These are phyloP conservation scores for Colletotrichum sidae DNA, from an alignment of 2,329 filamentous ascomycete species.

Conservation along the genomic window DNA sequence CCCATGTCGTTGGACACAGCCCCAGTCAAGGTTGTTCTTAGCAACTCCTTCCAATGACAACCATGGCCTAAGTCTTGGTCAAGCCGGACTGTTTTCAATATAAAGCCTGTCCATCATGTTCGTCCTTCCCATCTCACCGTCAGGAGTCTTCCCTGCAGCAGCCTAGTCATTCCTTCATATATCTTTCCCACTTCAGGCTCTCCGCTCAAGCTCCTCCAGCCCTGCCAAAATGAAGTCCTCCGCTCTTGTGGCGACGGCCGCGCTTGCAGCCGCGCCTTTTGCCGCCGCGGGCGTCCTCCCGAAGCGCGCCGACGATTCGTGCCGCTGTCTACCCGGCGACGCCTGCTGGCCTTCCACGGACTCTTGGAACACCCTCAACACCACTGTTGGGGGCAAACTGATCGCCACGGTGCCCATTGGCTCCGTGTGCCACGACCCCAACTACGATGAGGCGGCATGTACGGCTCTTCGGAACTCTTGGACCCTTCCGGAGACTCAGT, in stretches of 20 bases:
- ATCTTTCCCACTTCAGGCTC: conserved; percentile 18
- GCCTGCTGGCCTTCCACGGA: conserved; percentile 61
- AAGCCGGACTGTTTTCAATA: conserved; percentile 15
- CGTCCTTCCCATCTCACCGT: conserved; percentile 14
- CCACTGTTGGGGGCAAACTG: conserved; percentile 61
- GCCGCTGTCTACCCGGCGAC: conserved; percentile 63
- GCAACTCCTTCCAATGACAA: background rate
- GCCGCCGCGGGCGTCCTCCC: conserved; percentile 27
- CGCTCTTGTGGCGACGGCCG: conserved; percentile 22
- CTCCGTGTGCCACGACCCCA: conserved; percentile 61
- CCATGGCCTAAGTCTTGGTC: background rate
- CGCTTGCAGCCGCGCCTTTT: conserved; percentile 28
- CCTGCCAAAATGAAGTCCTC: conserved; percentile 34
- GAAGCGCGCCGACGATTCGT: conserved; percentile 40
- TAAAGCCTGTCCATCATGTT: conserved; percentile 33
- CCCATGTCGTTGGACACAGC: conserved; percentile 8
- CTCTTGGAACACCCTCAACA: conserved; percentile 64
- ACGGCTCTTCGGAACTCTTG: conserved; percentile 49
- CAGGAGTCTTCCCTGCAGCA: conserved; percentile 35
- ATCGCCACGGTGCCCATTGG: conserved; percentile 65
- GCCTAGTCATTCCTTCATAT: conserved; percentile 32
- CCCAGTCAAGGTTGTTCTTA: conserved; percentile 9
- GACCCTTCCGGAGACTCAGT: conserved; percentile 50
- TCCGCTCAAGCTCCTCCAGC: conserved; percentile 4
- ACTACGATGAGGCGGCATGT: conserved; percentile 59